Base-by-base conservation (phyloP, 2,329 filamentous ascomycete genomes). In the Stemphylium lycopersici region DNA sequence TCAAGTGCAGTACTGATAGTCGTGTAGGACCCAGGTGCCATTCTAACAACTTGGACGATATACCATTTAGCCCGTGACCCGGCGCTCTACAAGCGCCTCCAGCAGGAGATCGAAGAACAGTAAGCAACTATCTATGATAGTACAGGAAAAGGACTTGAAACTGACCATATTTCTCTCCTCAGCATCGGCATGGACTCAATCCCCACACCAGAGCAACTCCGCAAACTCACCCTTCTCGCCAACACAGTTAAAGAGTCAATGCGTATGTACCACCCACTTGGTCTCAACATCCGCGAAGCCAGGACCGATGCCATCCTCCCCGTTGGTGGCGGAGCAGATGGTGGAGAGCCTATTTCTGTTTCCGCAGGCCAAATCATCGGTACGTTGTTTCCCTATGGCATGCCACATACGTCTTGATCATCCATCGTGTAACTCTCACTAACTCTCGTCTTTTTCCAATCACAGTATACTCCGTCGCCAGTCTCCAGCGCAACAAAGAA, bases 211-310 rank as follows among this genome's bases (percentile, higher is more conserved):
- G 20, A 13, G 8, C 49, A 47, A 16, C 29, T 52, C 4, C 32
- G 41, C 18, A 40, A 52, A 29, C 42, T 52, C 20, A 18, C 40
- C 26, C 49, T 52, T 18, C 49, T 52, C 4, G 49, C 49, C 20
- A 52, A 52, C 41, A 52, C 49, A 31, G 42, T 52, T 18, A 52
- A 52, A 41, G 49, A 52, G 7, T 41, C 49, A 3, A 52, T 52
- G 49, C 43, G 45, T 22, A 48, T 54, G 44, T 48, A 54, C 18
- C 45, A 48, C 16, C 51, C 45, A 3, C 32, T 54, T 1, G 51
- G 51, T 8, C 45, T 48, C 33, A 54, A 54, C 22, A 48, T 48
- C 26, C 51, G 44, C 3, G 51, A 48, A 39, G 44, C 51, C 11
- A 38, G 44, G 8, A 44, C 22, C 6, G 33, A 54, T 38, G 33